Conservation (phyloP, 202 grass and related monocot species). For the Bolboschoenoplectus hybrid region DNA sequence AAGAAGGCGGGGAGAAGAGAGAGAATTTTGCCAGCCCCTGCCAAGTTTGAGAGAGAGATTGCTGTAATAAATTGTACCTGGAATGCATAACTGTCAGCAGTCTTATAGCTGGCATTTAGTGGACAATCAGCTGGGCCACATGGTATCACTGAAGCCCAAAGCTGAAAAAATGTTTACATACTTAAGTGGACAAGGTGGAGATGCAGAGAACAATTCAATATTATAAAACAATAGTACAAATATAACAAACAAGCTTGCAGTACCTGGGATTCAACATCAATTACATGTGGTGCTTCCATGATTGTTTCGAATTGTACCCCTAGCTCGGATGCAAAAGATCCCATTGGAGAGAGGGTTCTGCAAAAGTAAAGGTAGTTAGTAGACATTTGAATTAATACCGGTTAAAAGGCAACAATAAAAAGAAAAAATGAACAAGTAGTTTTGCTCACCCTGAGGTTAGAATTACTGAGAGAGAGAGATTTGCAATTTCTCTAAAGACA, state of each 20-base stretch:
- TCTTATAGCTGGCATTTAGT: conserved; percentile 91
- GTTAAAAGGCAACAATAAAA: neutral
- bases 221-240: conserved; percentile 12
- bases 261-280: conserved; percentile 89
- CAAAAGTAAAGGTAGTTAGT: conserved; percentile 21
- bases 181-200: neutral
- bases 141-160: conserved; percentile 81
- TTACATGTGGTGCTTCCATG: conserved; percentile 95
- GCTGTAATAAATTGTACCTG: conserved; percentile 62
- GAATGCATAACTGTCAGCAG: conserved; percentile 68
- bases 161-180: conserved; percentile 44
- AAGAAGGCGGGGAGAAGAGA: neutral
- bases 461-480: conserved; percentile 80
- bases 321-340: conserved; percentile 97
- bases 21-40: neutral
- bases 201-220: conserved; percentile 9
- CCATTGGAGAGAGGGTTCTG: conserved; percentile 95
- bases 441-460: conserved; percentile 84
- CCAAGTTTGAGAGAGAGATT: neutral
- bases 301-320: conserved; percentile 91
- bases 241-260: conserved; percentile 32
- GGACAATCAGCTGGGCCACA: conserved; percentile 64
- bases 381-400: conserved; percentile 15
- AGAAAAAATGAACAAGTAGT: neutral
- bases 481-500: conserved; percentile 82